These are phyloP conservation scores for Kitagawia praeruptora DNA, from an alignment of 129 eudicot genomes.

Conservation along the genomic window DNA sequence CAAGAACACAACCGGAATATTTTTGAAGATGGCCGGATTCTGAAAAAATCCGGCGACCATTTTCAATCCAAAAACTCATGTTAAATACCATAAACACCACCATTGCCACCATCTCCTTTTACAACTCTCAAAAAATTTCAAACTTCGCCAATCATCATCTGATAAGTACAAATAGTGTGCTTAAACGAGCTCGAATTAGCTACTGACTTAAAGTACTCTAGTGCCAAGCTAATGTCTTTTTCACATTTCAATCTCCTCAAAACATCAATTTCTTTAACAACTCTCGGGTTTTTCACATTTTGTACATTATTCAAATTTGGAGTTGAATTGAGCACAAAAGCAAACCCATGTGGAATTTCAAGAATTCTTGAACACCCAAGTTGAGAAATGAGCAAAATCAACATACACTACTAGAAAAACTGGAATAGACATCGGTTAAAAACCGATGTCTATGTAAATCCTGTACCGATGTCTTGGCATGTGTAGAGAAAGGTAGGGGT, in stretches of 20 bases:
- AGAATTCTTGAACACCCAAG: conserved; percentile 3
- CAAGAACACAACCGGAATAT: no score
- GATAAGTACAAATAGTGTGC: conserved; percentile 67
- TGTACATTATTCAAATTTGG: conserved; percentile 16
- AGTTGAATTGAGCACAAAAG: conserved; percentile 51
- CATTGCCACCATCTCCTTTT: no score
- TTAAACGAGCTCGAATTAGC: conserved; percentile 46
- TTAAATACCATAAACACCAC: no score
- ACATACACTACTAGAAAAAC: no score
- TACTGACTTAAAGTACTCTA: conserved; percentile 53
- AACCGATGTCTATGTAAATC: no score
- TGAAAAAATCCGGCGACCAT: no score
- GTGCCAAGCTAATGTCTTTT: conserved; percentile 37
- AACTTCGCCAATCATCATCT: conserved; percentile 56
- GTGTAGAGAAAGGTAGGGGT: no score
- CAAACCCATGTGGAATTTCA: neutral
- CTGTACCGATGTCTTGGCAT: no score
- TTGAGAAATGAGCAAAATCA: neutral
- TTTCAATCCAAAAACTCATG: no score
- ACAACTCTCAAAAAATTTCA: no score
- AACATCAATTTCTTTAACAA: conserved; percentile 49
- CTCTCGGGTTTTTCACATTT: conserved; percentile 17
- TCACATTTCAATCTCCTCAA: conserved; percentile 44
- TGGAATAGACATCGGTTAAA: no score
- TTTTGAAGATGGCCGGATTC: no score